Evolutionary conservation across 306 rosid species (phyloP).

Genomic region (Cercis canadensis): DNA sequence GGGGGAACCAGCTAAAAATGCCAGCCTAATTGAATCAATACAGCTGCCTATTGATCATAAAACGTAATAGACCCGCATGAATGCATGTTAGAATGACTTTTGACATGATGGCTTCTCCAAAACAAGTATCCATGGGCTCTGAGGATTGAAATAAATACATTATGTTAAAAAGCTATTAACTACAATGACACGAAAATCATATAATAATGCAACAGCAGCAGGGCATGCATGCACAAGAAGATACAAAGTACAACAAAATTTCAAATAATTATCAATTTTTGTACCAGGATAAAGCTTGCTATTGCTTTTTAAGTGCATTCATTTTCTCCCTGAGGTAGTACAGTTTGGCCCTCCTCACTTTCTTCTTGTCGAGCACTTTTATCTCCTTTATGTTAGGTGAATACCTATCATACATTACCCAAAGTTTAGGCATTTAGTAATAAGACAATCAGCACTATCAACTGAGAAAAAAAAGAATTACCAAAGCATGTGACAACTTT

Average conservation of each 20-base stretch:
- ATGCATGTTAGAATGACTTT: constrained; percentile 16
- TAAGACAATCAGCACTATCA: constrained; percentile 23
- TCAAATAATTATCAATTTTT: constrained; percentile 28
- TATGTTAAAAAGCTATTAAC: constrained; percentile 13
- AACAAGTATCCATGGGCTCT: constrained; percentile 10
- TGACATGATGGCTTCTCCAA: constrained; percentile 16
- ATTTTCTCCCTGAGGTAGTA: constrained; percentile 90
- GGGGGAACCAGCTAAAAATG: constrained; percentile 19
- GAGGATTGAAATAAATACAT: background rate
- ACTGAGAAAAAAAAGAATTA: constrained; percentile 4
- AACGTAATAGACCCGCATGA: background rate
- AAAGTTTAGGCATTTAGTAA: constrained; percentile 24
- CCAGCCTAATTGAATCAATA: background rate
- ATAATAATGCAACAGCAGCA: background rate
- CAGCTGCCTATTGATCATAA: background rate
- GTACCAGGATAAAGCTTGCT: constrained; percentile 34
- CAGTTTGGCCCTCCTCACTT: constrained; percentile 93
- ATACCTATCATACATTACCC: constrained; percentile 63
- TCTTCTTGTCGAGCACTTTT: constrained; percentile 94
- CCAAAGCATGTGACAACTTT: constrained; percentile 14
- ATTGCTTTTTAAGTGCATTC: constrained; percentile 77
- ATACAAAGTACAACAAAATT: constrained; percentile 20
- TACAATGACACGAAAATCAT: background rate
- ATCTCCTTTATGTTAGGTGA: constrained; percentile 99
- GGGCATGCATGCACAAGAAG: constrained; percentile 34